These are phyloP conservation scores for Exophiala sp. DNA, from an alignment of 2,329 filamentous ascomycete species.

Conservation along the genomic window DNA sequence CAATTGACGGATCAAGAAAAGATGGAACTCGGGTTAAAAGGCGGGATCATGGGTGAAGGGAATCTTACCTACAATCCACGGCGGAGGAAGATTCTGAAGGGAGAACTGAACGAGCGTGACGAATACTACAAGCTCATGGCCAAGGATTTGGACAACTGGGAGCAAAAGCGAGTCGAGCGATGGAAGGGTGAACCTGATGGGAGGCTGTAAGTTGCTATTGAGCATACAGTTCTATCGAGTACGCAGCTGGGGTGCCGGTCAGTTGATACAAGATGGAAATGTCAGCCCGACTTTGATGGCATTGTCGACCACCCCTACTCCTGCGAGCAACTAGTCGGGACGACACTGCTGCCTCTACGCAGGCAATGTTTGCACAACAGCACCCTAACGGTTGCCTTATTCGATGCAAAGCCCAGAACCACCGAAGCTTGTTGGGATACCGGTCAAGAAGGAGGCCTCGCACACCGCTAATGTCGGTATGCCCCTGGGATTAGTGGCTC, in stretches of 20 bases:
- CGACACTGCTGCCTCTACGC: no score
- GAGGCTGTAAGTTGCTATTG: constrained; percentile 49
- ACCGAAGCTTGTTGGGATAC: no score
- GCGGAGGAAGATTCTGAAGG: constrained; percentile 31
- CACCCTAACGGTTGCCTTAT: no score
- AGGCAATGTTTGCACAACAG: no score
- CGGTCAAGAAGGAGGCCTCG: no score
- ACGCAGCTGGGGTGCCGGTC: background rate
- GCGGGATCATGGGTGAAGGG: constrained; percentile 70
- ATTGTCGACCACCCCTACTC: background rate
- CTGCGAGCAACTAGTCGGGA: no score
- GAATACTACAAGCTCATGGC: constrained; percentile 61
- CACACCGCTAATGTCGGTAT: no score
- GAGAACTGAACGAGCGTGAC: constrained; percentile 36
- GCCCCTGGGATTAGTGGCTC: no score
- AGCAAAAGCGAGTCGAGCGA: constrained; percentile 88
- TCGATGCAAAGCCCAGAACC: no score
- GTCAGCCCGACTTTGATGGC: background rate
- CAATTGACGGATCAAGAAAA: constrained; percentile 82
- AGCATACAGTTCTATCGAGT: background rate
- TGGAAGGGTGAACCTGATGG: constrained; percentile 87
- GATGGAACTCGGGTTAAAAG: constrained; percentile 65
- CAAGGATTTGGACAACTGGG: constrained; percentile 92
- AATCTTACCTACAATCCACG: constrained; percentile 54
- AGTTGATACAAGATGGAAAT: background rate